A percentile compares a stretch with the other conserved stretches of the same genome.
These are phyloP conservation scores for Backusella liffmaniae DNA, from an alignment of 192 early-diverging fungal species.

Conservation along the genomic window DNA sequence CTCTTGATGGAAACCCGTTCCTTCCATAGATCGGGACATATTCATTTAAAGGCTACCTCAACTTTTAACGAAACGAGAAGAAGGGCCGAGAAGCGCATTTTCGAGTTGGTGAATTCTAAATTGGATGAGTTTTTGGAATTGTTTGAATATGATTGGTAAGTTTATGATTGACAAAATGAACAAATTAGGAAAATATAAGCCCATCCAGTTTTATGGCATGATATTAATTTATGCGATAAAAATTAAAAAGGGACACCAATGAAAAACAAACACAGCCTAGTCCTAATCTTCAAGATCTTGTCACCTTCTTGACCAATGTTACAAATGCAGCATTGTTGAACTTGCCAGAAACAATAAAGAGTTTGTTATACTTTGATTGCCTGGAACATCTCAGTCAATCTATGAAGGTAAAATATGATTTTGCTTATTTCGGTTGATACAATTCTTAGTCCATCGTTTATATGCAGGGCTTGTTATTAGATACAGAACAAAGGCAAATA, in stretches of 20 bases:
- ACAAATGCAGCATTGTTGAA: constrained; percentile 68
- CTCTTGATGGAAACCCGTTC: constrained; percentile 67
- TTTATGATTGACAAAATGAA: neutral
- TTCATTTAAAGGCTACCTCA: constrained; percentile 63
- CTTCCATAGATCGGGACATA: constrained; percentile 52
- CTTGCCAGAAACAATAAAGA: constrained; percentile 63
- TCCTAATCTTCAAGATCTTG: constrained; percentile 72
- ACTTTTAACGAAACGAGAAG: constrained; percentile 67
- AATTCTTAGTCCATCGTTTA: neutral
- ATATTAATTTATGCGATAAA: neutral
- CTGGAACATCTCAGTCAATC: constrained; percentile 66
- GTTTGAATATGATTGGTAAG: constrained; percentile 83
- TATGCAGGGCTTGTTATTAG: constrained; percentile 53
- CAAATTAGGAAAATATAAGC: neutral
- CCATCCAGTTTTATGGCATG: constrained; percentile 1
- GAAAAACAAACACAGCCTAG: constrained; percentile 56
- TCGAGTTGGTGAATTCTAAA: constrained; percentile 76
- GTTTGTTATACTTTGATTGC: constrained; percentile 70
- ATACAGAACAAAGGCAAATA: constrained; percentile 59
- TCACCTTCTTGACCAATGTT: constrained; percentile 64
- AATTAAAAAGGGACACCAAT: constrained; percentile 50
- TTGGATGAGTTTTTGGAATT: constrained; percentile 80
- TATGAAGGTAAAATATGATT: constrained; percentile 53
- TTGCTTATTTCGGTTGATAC: neutral
- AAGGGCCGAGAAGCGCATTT: constrained; percentile 79